These are phyloP conservation scores for Ammopiptanthus mongolicus DNA, from an alignment of 306 rosid genomes.

Conservation along the genomic window DNA sequence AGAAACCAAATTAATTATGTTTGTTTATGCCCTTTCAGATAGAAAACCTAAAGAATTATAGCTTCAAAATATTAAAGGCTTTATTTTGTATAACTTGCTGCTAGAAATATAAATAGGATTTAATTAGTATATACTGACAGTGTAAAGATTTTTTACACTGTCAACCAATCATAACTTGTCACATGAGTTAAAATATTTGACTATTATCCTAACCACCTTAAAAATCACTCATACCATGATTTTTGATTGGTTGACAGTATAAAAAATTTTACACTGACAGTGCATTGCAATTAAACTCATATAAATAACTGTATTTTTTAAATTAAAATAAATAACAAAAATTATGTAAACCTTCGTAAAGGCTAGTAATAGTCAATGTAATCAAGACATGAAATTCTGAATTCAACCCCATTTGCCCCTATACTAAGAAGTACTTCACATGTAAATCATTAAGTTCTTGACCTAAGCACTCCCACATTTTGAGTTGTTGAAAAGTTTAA, in stretches of 20 bases:
- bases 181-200: no score
- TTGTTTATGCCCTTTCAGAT: not conserved
- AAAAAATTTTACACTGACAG: no score
- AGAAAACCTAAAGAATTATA: not conserved
- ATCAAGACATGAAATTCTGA: not conserved
- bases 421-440: no score
- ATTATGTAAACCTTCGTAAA: slow-evolving; percentile 4
- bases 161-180: no score
- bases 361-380: not conserved
- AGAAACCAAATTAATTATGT: slow-evolving; percentile 3
- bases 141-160: no score
- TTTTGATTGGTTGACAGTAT: no score
- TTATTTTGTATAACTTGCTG: not conserved
- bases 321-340: not conserved
- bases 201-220: no score
- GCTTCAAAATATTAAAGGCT: slow-evolving; percentile 1
- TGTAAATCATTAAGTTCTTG: no score
- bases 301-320: not conserved
- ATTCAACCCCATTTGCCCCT: not conserved
- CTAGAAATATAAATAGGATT: not conserved
- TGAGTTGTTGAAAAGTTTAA: not conserved
- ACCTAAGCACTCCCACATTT: not conserved
- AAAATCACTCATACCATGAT: no score
- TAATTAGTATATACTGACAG: no score
- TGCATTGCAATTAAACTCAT: no score